Conservation (phyloP, 352 stramenopile genomes). For the Pythium folliculosum region DNA sequence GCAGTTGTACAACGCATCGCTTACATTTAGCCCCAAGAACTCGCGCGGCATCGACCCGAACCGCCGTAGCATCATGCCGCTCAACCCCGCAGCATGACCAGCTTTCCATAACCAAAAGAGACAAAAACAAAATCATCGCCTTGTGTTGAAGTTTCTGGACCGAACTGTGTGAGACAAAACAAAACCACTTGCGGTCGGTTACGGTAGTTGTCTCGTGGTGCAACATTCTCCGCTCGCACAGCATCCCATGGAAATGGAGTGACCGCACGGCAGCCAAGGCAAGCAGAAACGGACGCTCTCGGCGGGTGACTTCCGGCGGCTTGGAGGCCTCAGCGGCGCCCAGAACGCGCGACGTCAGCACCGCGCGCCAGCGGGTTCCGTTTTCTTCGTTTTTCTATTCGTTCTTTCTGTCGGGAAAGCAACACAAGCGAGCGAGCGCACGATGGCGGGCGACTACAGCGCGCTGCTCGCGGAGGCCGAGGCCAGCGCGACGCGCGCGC, state of each 20-base stretch:
- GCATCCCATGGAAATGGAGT: constrained; percentile 20
- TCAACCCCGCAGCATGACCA: constrained; percentile 25
- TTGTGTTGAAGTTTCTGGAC: constrained; percentile 20
- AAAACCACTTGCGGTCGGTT: neutral
- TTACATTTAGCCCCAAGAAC: constrained; percentile 36
- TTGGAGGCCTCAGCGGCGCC: too few relatives aligned
- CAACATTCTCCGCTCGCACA: constrained; percentile 1
- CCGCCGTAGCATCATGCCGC: constrained; percentile 17
- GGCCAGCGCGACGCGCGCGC: constrained; percentile 4
- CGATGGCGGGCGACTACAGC: constrained; percentile 4
- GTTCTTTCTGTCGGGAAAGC: neutral
- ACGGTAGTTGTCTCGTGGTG: constrained; percentile 13
- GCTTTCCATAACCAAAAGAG: neutral
- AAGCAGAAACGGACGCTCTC: constrained; percentile 14
- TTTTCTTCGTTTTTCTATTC: neutral
- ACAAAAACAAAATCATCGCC: neutral
- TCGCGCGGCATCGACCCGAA: constrained; percentile 36
- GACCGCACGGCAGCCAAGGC: neutral
- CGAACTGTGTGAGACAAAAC: constrained; percentile 19
- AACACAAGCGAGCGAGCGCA: neutral
- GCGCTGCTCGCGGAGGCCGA: constrained; percentile 24
- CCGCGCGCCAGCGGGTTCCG: neutral
- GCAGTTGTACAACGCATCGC: constrained; percentile 31
- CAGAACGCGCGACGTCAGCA: neutral
- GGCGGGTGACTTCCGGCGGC: too few relatives aligned